Base-by-base conservation (phyloP, 371 early-diverging fungal species). In the Rhizopus sp. region DNA sequence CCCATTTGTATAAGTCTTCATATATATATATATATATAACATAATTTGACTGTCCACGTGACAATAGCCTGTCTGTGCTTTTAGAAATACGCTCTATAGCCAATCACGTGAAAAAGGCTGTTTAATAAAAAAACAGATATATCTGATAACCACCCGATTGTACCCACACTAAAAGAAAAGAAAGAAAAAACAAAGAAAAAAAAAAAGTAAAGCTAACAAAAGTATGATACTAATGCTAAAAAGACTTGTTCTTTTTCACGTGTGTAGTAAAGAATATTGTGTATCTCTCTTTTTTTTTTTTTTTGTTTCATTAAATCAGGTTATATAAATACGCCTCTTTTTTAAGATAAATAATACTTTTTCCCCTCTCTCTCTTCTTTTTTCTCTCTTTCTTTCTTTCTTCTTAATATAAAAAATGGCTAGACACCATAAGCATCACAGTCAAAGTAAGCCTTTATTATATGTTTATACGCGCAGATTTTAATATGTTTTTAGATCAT, bases 301-400 rank as follows among this genome's bases (percentile, higher is more conserved):
- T 50, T 57, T 13, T 23, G 50, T 50, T 57, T 53, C 42, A 53
- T 46, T 37, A 46, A 40, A 40, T 53, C 41, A 40, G 31, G 40
- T 41, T 50, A 32, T 3, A 29, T 37, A 55, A 35, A 55, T 23
- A 41, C 32, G 23, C 32, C 29, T 37, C 15, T 41, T 12, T 39
- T 7, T 33, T 34, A 23, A 45, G 29, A n/a, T 5, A 30, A 34
- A 17, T 29, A 29, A 37, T 35, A 7, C 13, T 51, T 50, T 42
- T 55, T 31, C 37, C 30, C 45, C 50, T 50, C n/a, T 8, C 30
- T 55, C 16, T 57, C 39, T 37, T 53, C 5, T 40, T 49, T 17
- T 50, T 34, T 50, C 44, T 16, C 7, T 56, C 16, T 51, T 38
- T 35, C 16, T 59, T 54, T 39, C 38, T n/a, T 47, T 55, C 50